Conservation (phyloP, 495 filamentous ascomycete genomes). For the Hyaloscypha finlandica region DNA sequence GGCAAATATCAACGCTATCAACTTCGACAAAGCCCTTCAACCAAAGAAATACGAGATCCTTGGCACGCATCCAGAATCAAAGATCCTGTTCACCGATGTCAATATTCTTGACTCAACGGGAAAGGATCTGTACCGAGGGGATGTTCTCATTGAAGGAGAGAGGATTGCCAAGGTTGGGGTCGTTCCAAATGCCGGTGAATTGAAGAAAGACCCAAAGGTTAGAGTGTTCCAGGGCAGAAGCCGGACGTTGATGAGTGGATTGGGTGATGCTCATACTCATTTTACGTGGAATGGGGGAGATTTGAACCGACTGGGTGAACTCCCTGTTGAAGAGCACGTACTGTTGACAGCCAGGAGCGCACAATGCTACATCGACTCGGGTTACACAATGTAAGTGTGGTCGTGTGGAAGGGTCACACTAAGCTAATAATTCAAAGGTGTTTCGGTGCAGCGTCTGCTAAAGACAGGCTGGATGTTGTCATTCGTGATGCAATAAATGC, state of each 20-base stretch:
- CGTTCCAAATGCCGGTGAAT: constrained; percentile 38
- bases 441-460: constrained; percentile 53
- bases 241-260: constrained; percentile 49
- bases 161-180: constrained; percentile 43
- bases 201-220: constrained; percentile 39
- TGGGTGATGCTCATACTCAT: constrained; percentile 53
- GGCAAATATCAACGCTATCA: constrained; percentile 26
- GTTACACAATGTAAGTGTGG: constrained; percentile 41
- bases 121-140: constrained; percentile 45
- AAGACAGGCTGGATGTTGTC: constrained; percentile 49
- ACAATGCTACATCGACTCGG: constrained; percentile 47
- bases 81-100: constrained; percentile 48
- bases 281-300: constrained; percentile 49
- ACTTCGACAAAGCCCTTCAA: constrained; percentile 29
- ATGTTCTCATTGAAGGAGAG: constrained; percentile 49
- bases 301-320: constrained; percentile 39
- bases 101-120: constrained; percentile 54
- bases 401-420: too few species aligned
- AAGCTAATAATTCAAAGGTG: constrained; percentile 28
- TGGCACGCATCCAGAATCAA: constrained; percentile 41
- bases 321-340: constrained; percentile 51
- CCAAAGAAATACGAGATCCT: constrained; percentile 39
- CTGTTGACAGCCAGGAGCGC: constrained; percentile 46
- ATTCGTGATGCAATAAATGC: constrained; percentile 57
- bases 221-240: constrained; percentile 44